These are phyloP conservation scores for Grosmannia clavigera DNA, from an alignment of 2,329 filamentous ascomycete genomes.

Conservation along the genomic window DNA sequence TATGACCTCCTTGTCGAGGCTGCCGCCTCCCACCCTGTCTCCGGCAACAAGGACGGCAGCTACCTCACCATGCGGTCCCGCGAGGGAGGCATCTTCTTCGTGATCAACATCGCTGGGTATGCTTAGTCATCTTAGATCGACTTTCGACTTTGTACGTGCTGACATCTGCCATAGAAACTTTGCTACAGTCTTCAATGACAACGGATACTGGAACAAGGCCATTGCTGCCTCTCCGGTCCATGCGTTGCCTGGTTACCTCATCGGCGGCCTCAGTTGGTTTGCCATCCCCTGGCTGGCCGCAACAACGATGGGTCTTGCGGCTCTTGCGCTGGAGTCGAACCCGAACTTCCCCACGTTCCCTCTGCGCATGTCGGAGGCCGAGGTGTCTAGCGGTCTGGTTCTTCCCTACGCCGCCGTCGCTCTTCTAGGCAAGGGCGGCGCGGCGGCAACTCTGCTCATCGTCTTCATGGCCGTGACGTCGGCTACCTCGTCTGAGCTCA, in stretches of 20 bases:
- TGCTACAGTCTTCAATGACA: conserved; percentile 73
- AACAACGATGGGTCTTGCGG: conserved; percentile 77
- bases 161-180: conserved; percentile 50
- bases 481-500: conserved; percentile 70
- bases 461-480: conserved; percentile 87
- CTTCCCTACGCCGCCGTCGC: conserved; percentile 77
- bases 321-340: conserved; percentile 64
- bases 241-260: conserved; percentile 77
- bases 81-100: conserved; percentile 78
- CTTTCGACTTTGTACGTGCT: not conserved
- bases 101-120: conserved; percentile 55
- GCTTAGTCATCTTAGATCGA: not conserved
- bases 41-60: conserved; percentile 67
- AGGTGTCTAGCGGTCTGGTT: conserved; percentile 73
- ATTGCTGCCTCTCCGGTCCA: conserved; percentile 79
- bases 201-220: conserved; percentile 87
- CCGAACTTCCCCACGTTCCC: conserved; percentile 62
- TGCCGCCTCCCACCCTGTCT: conserved; percentile 56
- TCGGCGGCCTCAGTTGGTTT: conserved; percentile 82
- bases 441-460: conserved; percentile 64
- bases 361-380: conserved; percentile 55
- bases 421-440: conserved; percentile 69
- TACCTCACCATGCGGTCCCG: conserved; percentile 78
- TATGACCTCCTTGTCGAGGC: conserved; percentile 68
- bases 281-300: conserved; percentile 85